Percentiles rank a stretch among this genome's conserved stretches.
Evolutionary conservation across 108 stramenopile genomes (phyloP).

Genomic region (Halocafeteria seosinensis): DNA sequence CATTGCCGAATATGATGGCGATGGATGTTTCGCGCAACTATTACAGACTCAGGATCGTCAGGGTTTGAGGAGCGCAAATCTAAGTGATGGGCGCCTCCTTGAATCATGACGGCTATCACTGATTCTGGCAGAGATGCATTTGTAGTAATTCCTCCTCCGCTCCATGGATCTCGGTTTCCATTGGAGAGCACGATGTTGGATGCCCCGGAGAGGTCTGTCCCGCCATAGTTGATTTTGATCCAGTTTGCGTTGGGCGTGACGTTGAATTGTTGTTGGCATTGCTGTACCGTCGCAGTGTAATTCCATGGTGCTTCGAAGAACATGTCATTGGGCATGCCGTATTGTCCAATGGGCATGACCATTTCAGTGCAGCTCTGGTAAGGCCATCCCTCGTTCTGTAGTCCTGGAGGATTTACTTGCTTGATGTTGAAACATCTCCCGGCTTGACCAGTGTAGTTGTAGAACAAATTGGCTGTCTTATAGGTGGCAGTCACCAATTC

Average conservation of each 20-base stretch:
- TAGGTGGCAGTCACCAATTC: background rate
- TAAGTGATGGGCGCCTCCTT: constrained; percentile 60
- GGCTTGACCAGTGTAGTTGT: background rate
- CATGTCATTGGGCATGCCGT: constrained; percentile 25
- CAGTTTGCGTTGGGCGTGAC: constrained; percentile 32
- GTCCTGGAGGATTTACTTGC: background rate
- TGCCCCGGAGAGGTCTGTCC: constrained; percentile 15
- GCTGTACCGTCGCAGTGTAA: background rate
- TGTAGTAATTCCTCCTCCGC: constrained; percentile 42
- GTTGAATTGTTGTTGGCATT: constrained; percentile 15
- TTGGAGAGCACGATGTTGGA: constrained; percentile 70
- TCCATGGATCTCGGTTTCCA: constrained; percentile 68
- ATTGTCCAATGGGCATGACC: constrained; percentile 25
- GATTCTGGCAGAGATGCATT: constrained; percentile 13
- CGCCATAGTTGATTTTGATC: constrained; percentile 47
- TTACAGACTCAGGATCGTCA: constrained; percentile 30
- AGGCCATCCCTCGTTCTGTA: constrained; percentile 12
- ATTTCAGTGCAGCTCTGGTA: constrained; percentile 18
- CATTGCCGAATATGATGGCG: constrained; percentile 4
- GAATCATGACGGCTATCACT: constrained; percentile 46
- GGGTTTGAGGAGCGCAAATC: constrained; percentile 54
- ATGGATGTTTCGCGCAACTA: constrained; percentile 10
- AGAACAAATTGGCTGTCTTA: background rate
- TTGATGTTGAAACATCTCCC: background rate
- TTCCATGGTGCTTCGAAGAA: constrained; percentile 25